A percentile compares a stretch with the other conserved stretches of the same genome.
These are phyloP conservation scores for Apiotrichum domesticum DNA, from an alignment of 1,284 basidiomycete genomes.

Conservation along the genomic window DNA sequence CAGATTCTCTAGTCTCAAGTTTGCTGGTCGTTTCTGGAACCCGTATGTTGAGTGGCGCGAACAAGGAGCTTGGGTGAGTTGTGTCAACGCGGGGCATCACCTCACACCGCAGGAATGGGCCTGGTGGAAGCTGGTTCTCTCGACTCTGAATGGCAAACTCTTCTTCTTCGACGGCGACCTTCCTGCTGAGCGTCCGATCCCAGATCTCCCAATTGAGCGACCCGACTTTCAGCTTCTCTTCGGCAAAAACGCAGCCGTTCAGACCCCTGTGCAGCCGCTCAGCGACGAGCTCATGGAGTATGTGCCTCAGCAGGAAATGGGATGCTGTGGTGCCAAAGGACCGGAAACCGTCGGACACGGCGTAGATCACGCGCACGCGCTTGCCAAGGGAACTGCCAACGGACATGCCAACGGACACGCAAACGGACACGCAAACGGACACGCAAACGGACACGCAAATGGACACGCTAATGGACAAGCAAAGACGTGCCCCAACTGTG, in stretches of 20 bases:
- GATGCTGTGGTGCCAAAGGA: not conserved
- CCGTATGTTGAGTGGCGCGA: conserved; percentile 52
- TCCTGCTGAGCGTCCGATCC: conserved; percentile 33
- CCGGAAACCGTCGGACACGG: conserved; percentile 1
- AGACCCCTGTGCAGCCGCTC: not conserved
- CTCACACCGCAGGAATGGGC: conserved; percentile 37
- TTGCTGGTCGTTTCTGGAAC: conserved; percentile 45
- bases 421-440: conserved; percentile 2
- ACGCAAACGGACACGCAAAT: not conserved
- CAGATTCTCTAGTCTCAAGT: conserved; percentile 38
- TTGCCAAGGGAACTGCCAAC: conserved; percentile 1
- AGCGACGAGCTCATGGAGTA: not conserved
- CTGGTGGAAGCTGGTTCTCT: conserved; percentile 40
- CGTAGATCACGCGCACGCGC: conserved; percentile 1
- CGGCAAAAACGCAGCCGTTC: conserved; percentile 13
- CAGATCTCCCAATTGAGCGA: conserved; percentile 37
- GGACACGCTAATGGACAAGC: not conserved
- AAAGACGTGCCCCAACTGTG: not conserved
- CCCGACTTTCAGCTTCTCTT: conserved; percentile 41
- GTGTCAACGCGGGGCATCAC: no score
- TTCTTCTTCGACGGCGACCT: conserved; percentile 39
- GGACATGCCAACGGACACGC: not conserved
- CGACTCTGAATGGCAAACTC: conserved; percentile 40
- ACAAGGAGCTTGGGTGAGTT: conserved; percentile 48
- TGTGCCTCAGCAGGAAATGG: not conserved